Percentiles rank a stretch among this genome's conserved stretches.
Conservation (phyloP, 352 stramenopile genomes). For the Blastocystis sp. region DNA sequence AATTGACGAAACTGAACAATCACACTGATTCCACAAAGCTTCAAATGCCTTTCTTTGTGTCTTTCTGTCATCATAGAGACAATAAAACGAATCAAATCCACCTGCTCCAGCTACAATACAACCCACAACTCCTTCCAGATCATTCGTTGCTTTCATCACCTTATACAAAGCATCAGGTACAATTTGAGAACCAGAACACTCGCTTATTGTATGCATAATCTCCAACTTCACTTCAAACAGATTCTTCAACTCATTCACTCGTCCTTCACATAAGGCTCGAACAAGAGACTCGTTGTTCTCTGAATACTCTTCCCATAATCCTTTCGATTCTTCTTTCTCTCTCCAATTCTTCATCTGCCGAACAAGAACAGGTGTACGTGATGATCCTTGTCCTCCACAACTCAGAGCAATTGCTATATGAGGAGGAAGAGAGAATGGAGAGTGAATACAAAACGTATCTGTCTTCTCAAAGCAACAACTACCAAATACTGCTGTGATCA, state of each 20-base stretch:
- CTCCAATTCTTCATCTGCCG: background rate
- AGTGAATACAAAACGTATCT: background rate
- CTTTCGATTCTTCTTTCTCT: background rate
- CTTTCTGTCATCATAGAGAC: background rate
- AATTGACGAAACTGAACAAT: background rate
- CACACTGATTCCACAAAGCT: background rate
- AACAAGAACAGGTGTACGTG: background rate
- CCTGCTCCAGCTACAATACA: background rate
- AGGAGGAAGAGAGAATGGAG: background rate
- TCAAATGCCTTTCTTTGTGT: background rate
- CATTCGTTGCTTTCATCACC: background rate
- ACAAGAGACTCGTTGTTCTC: background rate
- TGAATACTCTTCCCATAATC: background rate
- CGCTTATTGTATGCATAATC: background rate
- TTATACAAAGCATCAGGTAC: background rate
- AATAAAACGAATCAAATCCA: conserved; percentile 12
- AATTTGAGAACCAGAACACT: background rate
- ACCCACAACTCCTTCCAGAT: background rate
- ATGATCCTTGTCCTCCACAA: background rate
- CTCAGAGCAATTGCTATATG: background rate
- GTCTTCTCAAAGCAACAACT: background rate
- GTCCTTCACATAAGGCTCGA: background rate
- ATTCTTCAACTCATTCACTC: background rate
- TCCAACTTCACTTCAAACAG: background rate
- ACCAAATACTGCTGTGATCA: background rate